Percentiles rank a stretch among this genome's conserved stretches.
These are phyloP conservation scores for Seiridium cupressi DNA, from an alignment of 2,329 filamentous ascomycete species.

Conservation along the genomic window DNA sequence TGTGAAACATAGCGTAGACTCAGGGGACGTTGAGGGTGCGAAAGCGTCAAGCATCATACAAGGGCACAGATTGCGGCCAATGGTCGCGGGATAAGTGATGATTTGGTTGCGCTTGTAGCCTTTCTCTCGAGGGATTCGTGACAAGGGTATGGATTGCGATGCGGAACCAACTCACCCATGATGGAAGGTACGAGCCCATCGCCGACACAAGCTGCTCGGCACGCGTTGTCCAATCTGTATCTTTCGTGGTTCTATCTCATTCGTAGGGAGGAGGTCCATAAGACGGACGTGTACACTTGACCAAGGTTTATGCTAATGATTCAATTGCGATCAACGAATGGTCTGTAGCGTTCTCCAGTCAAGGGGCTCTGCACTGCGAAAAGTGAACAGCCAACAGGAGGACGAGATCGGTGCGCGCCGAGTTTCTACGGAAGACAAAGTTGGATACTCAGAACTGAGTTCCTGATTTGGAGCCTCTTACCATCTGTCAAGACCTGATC, in stretches of 20 bases:
- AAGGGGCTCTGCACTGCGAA: too few relatives aligned
- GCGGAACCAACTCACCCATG: slow-evolving; percentile 9
- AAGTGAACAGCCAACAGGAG: too few relatives aligned
- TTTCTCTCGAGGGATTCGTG: slow-evolving; percentile 3
- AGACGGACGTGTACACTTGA: neutral
- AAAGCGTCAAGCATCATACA: neutral
- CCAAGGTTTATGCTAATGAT: slow-evolving; percentile 1
- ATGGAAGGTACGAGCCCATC: slow-evolving; percentile 6
- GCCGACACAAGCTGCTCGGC: neutral
- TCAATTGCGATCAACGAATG: neutral
- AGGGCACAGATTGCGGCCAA: slow-evolving; percentile 10
- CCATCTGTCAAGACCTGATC: neutral
- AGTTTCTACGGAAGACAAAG: neutral
- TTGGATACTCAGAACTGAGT: neutral
- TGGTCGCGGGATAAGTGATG: neutral
- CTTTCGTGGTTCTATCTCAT: slow-evolving; percentile 4
- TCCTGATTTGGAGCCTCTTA: neutral
- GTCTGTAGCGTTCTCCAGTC: neutral
- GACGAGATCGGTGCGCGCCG: too few relatives aligned
- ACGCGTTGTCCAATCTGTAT: neutral
- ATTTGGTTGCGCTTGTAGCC: neutral
- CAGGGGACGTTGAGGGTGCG: neutral
- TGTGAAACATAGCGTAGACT: slow-evolving; percentile 7
- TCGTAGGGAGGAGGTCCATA: neutral
- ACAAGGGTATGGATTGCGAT: slow-evolving; percentile 3